phyloP scores from a whole-genome alignment of 768 basidiomycete species.

The Trametes sanguinea region DNA sequence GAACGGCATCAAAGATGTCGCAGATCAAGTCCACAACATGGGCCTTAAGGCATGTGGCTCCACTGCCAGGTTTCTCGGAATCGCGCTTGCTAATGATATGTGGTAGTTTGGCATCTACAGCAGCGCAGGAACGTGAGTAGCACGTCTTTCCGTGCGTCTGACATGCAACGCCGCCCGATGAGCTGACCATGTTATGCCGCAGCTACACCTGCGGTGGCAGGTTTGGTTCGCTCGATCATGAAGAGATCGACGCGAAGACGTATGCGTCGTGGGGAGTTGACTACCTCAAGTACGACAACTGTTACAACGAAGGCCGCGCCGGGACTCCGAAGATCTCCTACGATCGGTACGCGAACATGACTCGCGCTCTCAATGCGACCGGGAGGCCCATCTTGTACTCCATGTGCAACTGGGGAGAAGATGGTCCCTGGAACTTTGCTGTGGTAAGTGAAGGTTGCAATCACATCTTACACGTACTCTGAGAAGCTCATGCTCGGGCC shows the following conservation, averaged over 20 bases:
- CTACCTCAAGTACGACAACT: constrained; percentile 45
- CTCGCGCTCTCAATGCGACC: constrained; percentile 39
- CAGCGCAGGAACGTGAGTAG: constrained; percentile 35
- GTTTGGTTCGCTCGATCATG: constrained; percentile 43
- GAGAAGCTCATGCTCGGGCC: not conserved
- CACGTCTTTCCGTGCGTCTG: not conserved
- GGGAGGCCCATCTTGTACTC: constrained; percentile 42
- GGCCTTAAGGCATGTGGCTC: constrained; percentile 33
- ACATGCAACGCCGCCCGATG: not conserved
- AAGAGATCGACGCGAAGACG: constrained; percentile 43
- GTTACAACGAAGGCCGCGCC: constrained; percentile 41
- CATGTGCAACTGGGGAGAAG: constrained; percentile 46
- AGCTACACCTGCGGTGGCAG: constrained; percentile 39
- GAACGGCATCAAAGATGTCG: constrained; percentile 33
- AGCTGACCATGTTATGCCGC: not conserved
- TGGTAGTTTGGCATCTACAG: constrained; percentile 40
- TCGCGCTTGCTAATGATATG: not conserved
- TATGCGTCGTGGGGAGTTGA: constrained; percentile 44
- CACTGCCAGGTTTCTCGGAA: not conserved
- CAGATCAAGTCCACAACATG: constrained; percentile 37
- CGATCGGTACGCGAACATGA: constrained; percentile 41
- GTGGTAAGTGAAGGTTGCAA: constrained; percentile 25
- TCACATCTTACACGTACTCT: not conserved
- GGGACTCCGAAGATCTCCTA: constrained; percentile 39
- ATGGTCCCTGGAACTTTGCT: constrained; percentile 44